Evolutionary conservation across 129 eudicot species (phyloP).

Genomic region (Smallanthus sonchifolius): DNA sequence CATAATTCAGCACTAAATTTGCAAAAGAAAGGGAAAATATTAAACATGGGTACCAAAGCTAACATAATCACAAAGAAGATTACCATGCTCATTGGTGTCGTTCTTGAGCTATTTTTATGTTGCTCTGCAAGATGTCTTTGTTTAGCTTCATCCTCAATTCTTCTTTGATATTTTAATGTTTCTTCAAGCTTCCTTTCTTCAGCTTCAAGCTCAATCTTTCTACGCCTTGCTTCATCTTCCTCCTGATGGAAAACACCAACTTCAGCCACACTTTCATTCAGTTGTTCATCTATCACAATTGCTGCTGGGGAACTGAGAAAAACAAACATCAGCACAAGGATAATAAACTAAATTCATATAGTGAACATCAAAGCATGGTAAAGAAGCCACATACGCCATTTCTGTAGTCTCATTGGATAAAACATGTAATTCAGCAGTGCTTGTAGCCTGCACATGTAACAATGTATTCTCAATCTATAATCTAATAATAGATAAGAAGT

Average conservation of each 20-base stretch:
- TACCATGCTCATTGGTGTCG: conserved; percentile 28
- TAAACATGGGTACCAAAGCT: conserved; percentile 23
- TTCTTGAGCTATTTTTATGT: conserved; percentile 33
- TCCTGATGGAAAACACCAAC: conserved; percentile 36
- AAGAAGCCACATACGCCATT: conserved; percentile 34
- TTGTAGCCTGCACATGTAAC: conserved; percentile 48
- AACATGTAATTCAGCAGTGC: conserved; percentile 30
- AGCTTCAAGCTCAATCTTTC: conserved; percentile 80
- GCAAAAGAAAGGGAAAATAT: conserved; percentile 1
- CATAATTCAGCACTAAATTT: background rate
- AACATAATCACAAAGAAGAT: background rate
- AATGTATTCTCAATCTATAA: background rate
- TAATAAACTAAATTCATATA: background rate
- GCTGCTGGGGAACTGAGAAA: conserved; percentile 38
- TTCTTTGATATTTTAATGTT: conserved; percentile 87
- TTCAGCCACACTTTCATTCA: conserved; percentile 30
- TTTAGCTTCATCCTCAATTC: conserved; percentile 90
- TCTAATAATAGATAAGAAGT: conserved; percentile 3
- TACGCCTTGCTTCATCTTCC: conserved; percentile 64
- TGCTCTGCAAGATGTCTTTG: conserved; percentile 82
- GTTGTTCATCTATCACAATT: conserved; percentile 40
- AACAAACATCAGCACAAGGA: conserved; percentile 9
- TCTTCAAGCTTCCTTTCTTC: conserved; percentile 99
- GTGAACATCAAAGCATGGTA: conserved; percentile 11
- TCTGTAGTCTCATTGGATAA: conserved; percentile 37